Conservation (phyloP, 352 stramenopile species). For the Pythium insidiosum region DNA sequence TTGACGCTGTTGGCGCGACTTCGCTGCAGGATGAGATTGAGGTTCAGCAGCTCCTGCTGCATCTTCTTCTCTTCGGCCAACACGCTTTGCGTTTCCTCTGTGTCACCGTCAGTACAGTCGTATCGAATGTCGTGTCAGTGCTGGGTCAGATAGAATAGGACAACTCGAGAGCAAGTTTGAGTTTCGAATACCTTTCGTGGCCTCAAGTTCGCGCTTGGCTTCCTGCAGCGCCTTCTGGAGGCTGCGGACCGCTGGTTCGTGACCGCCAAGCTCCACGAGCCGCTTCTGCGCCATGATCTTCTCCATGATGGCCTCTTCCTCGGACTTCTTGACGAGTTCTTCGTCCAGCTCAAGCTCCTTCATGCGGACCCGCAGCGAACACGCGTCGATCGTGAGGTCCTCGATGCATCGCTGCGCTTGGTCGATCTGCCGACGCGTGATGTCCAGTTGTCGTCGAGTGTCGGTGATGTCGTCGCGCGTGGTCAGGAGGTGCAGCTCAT, state of each 20-base stretch:
- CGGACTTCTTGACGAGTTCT: slow-evolving; percentile 30
- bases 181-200: slow-evolving; percentile 44
- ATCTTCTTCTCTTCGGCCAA: slow-evolving; percentile 46
- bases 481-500: slow-evolving; percentile 29
- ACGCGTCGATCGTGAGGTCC: slow-evolving; percentile 42
- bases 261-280: slow-evolving; percentile 54
- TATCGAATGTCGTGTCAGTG: too few relatives aligned
- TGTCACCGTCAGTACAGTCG: too few relatives aligned
- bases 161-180: too few relatives aligned
- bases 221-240: slow-evolving; percentile 41
- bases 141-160: background rate
- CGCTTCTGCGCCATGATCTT: slow-evolving; percentile 50
- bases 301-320: slow-evolving; percentile 37
- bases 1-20: slow-evolving; percentile 26
- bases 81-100: slow-evolving; percentile 44
- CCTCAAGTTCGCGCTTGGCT: slow-evolving; percentile 41
- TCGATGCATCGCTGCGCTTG: slow-evolving; percentile 30
- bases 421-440: slow-evolving; percentile 26
- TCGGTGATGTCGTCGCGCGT: slow-evolving; percentile 26
- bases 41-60: slow-evolving; percentile 32
- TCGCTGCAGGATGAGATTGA: slow-evolving; percentile 26
- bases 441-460: slow-evolving; percentile 25
- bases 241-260: slow-evolving; percentile 44
- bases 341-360: slow-evolving; percentile 60
- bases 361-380: slow-evolving; percentile 34